Base-by-base conservation (phyloP, 2,329 filamentous ascomycete genomes). In the Pseudocercospora ulei region DNA sequence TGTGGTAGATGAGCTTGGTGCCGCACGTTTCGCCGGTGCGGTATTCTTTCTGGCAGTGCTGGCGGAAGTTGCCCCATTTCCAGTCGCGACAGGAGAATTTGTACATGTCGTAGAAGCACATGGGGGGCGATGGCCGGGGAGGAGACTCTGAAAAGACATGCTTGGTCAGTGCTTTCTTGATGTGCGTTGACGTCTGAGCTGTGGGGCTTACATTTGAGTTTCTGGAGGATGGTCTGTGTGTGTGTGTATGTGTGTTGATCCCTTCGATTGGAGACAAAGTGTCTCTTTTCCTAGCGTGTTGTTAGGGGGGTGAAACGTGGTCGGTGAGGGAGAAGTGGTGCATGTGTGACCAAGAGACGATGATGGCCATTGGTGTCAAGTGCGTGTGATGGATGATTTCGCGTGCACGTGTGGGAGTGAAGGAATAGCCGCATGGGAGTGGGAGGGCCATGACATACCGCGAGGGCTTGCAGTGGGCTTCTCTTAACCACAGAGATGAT, bases 81-180 rank as follows among this genome's bases (percentile, higher is more conserved):
- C 82, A 94, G 72, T 85, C 88, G 57, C 82, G 82, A 67, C 88
- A 96, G 41, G 64, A 64, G 73, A 82, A 94, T 54, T 76, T 74
- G 62, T 80, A 85, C 65, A 88, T 82, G 57, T 95, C 86, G 70
- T 87, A 96, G 71, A 90, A 95, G 69, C 88, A 95, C 88, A 96
- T 94, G 35, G 38, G 56, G 29, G 27, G 26, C 8, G 5, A 4
- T 56, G 29, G 27, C 28, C 8, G 5, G 5, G 18, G 35, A 13
- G n/a, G n/a, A n/a, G n/a, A n/a, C n/a, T n/a, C n/a, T n/a, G n/a
- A n/a, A n/a, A n/a, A n/a, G n/a, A n/a, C n/a, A n/a, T n/a, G n/a
- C n/a, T n/a, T 39, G 43, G 43, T 46, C 39, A 46, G 35, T 42
- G 39, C 39, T 42, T 27, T 9, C 7, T n/a, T 24, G 19, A 22